Percentiles rank a stretch among this genome's conserved stretches.
Conservation (phyloP, 192 early-diverging fungal species). For the Gonapodya prolifera region DNA sequence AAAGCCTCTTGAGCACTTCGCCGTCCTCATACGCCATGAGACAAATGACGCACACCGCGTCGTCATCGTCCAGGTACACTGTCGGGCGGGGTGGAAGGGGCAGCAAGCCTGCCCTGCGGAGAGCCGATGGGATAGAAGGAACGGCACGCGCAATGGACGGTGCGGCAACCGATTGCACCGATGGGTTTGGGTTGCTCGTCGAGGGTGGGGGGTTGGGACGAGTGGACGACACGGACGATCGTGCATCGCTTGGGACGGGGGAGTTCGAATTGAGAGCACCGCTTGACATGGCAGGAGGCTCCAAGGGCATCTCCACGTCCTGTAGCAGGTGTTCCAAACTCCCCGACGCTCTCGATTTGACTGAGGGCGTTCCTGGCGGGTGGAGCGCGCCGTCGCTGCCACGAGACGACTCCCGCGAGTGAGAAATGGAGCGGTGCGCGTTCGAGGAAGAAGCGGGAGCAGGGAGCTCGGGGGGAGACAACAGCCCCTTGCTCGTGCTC, state of each 20-base stretch:
- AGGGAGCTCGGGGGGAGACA: neutral
- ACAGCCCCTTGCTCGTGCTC: neutral
- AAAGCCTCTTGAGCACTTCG: conserved; percentile 56
- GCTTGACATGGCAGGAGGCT: neutral
- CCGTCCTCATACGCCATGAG: conserved; percentile 61
- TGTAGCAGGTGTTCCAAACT: neutral
- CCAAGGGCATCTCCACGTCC: neutral
- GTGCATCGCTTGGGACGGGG: neutral
- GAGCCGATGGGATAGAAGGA: neutral
- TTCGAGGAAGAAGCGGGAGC: neutral
- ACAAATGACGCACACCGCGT: conserved; percentile 68
- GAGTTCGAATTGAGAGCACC: conserved; percentile 7
- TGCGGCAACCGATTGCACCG: neutral
- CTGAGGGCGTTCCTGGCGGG: neutral
- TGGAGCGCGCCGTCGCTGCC: too few relatives aligned
- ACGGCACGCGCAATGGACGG: neutral
- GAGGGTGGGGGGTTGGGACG: neutral
- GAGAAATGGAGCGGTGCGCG: neutral
- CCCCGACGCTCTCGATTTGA: neutral
- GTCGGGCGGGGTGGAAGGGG: neutral
- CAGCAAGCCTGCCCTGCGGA: neutral
- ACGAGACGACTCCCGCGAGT: neutral
- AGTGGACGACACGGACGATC: neutral
- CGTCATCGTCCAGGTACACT: conserved; percentile 30
- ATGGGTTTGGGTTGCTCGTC: neutral